phyloP scores from a whole-genome alignment of 169 alveolate genomes.

The Ichthyophthirius multifiliis region DNA sequence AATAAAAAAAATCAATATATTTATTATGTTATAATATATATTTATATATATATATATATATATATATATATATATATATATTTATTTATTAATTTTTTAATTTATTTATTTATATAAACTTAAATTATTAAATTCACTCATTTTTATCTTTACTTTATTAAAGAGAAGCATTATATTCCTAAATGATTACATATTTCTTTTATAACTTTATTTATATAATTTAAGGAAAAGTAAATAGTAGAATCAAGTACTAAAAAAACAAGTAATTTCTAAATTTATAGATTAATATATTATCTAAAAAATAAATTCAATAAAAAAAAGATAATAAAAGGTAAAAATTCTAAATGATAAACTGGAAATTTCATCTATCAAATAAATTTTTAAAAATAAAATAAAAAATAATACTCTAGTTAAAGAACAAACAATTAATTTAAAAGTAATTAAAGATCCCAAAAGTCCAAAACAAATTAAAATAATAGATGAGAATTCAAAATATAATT shows the following conservation, averaged over 20 bases:
- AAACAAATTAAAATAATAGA: neutral
- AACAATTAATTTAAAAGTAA: neutral
- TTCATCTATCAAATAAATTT: neutral
- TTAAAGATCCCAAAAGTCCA: neutral
- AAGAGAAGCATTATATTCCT: neutral
- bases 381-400: neutral
- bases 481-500: too few relatives aligned
- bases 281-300: neutral
- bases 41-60: too few relatives aligned
- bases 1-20: too few relatives aligned
- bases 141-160: too few relatives aligned
- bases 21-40: too few relatives aligned
- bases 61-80: too few relatives aligned
- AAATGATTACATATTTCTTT: neutral
- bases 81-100: too few relatives aligned
- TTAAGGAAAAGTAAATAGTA: neutral
- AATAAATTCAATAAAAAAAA: neutral
- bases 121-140: too few relatives aligned
- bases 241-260: neutral
- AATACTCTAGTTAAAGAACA: neutral
- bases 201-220: neutral
- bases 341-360: neutral
- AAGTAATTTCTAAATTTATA: neutral
- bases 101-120: too few relatives aligned
- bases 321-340: neutral